These are phyloP conservation scores for Blakeslea trispora DNA, from an alignment of 371 early-diverging fungal genomes.

Conservation along the genomic window DNA sequence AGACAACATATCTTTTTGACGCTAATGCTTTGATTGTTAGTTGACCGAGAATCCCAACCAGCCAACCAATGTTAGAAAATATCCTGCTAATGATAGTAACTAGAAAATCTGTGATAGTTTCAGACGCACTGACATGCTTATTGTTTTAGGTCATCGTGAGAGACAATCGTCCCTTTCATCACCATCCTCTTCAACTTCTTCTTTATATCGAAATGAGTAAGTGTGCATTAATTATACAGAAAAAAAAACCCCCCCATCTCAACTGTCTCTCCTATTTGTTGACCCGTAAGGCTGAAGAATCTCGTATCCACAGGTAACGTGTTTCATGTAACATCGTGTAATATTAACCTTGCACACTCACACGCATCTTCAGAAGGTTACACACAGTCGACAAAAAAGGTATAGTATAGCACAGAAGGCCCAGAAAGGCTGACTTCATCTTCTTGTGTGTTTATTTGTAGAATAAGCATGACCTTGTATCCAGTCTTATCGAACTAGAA, in stretches of 20 bases:
- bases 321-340: neutral
- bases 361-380: neutral
- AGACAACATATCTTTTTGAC: neutral
- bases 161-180: too few species aligned
- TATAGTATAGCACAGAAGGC: neutral
- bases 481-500: slow-evolving; percentile 32
- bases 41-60: slow-evolving; percentile 35
- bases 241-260: neutral
- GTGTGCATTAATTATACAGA: too few species aligned
- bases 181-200: too few species aligned
- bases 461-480: slow-evolving; percentile 10
- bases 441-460: neutral
- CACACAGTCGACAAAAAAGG: neutral
- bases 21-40: neutral
- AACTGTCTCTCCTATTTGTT: neutral
- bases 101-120: too few species aligned
- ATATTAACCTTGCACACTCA: slow-evolving; percentile 1
- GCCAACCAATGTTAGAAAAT: slow-evolving; percentile 9
- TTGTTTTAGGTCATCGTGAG: neutral
- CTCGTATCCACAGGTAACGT: neutral
- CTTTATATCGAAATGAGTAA: too few species aligned
- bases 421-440: neutral
- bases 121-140: neutral
- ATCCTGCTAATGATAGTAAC: neutral
- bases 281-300: too few species aligned